Base-by-base conservation (phyloP, 2,329 filamentous ascomycete genomes). In the Pestalotiopsis sp. region DNA sequence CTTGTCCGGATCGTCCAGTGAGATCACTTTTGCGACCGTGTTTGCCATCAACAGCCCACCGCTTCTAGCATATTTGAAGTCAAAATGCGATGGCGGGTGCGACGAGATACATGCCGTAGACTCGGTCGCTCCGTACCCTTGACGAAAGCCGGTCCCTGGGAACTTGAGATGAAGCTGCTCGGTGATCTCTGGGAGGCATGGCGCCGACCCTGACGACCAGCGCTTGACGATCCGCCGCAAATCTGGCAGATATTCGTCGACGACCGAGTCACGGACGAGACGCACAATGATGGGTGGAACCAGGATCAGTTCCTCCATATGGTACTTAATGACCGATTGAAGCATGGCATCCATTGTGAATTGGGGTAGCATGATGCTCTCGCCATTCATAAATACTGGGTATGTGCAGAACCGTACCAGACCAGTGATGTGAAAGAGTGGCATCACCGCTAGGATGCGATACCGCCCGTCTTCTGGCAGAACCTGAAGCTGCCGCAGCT, bases 81-180 rank as follows among this genome's bases (percentile, higher is more conserved):
- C 81, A 69, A 86, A 88, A 66, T 85, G 83, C 0, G 83, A 80
- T 0, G 85, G 84, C 5, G 89, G 86, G 66, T 91, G 89, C 0
- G 86, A 83, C 0, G 88, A 90, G 69, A 92, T 89, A 71, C 88
- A 90, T 3, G 81, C 84, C 74, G 87, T 91, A 0, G 83, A 86
- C 75, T 91, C 90, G 0, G 89, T 92, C 87, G 91, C 91, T 23
- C 90, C 89, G 73, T 90, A 91, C 2, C 88, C 88, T 74, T 90
- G 89, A 71, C 88, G 88, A 77, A 91, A 89, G 0, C 87, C 87
- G 0, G 86, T 88, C 2, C 83, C 78, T 0, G 88, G 89, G 73
- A 90, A 91, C 62, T 83, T 84, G 70, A 82, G 80, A 68, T 87
- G 78, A 12, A 91, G 79, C 27, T 84, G 80, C 23, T 85, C 82